Evolutionary conservation across 2,329 filamentous ascomycete species (phyloP).

Genomic region (Pestalotiopsis sp.): DNA sequence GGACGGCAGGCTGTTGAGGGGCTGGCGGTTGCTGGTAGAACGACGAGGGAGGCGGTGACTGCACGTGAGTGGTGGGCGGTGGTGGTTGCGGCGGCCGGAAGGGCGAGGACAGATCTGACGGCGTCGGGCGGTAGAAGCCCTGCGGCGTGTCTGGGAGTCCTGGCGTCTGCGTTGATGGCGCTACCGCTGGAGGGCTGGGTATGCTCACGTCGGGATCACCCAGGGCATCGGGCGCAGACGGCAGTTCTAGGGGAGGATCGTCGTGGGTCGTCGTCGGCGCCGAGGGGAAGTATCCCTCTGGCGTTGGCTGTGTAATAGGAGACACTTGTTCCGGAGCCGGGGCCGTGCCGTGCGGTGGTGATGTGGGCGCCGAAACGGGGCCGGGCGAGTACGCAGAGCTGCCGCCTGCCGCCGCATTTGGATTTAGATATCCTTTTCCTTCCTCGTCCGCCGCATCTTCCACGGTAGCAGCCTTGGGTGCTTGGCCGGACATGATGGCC

Average conservation of each 20-base stretch:
- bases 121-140: slow-evolving; percentile 34
- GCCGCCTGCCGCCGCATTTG: slow-evolving; percentile 26
- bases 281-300: slow-evolving; percentile 31
- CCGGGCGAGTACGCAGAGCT: slow-evolving; percentile 23
- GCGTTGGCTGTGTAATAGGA: slow-evolving; percentile 30
- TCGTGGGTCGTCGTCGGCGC: slow-evolving; percentile 17
- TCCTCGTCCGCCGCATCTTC: slow-evolving; percentile 57
- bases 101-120: slow-evolving; percentile 18
- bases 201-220: slow-evolving; percentile 28
- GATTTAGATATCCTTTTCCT: slow-evolving; percentile 23
- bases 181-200: slow-evolving; percentile 23
- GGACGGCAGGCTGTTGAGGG: slow-evolving; percentile 24
- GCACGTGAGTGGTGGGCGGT: slow-evolving; percentile 22
- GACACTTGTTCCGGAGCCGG: slow-evolving; percentile 33
- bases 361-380: slow-evolving; percentile 39
- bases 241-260: slow-evolving; percentile 27
- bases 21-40: slow-evolving; percentile 23
- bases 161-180: slow-evolving; percentile 27
- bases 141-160: slow-evolving; percentile 32
- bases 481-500: slow-evolving; percentile 28
- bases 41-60: slow-evolving; percentile 4
- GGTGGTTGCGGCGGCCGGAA: slow-evolving; percentile 21
- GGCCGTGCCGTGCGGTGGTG: slow-evolving; percentile 30
- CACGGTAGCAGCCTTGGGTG: slow-evolving; percentile 45
- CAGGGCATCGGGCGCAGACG: slow-evolving; percentile 32